Evolutionary conservation across 164 flowering plant genomes (phyloP).

Genomic region (Magnolia officinalis): DNA sequence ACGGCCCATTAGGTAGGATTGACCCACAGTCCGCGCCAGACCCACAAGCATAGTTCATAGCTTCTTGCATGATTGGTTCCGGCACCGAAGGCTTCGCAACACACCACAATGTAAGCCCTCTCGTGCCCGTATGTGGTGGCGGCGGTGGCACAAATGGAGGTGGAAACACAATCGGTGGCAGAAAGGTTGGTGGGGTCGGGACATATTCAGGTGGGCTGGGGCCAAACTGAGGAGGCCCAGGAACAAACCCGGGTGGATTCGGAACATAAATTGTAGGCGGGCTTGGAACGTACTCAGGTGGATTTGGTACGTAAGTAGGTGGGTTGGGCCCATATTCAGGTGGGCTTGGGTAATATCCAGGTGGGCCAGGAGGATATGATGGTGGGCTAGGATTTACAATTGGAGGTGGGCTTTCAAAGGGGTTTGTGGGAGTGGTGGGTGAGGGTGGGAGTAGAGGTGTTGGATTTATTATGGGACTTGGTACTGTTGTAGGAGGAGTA

Average conservation of each 20-base stretch:
- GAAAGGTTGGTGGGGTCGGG: constrained; percentile 19
- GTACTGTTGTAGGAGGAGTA: constrained; percentile 35
- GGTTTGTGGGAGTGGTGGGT: constrained; percentile 30
- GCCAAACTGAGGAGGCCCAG: constrained; percentile 29
- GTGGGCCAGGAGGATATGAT: constrained; percentile 9
- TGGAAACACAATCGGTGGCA: constrained; percentile 55
- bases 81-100: constrained; percentile 96
- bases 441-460: constrained; percentile 34
- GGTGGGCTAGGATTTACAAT: constrained; percentile 11
- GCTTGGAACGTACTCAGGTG: constrained; percentile 20
- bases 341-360: constrained; percentile 1
- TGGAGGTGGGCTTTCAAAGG: constrained; percentile 42
- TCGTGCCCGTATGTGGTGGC: constrained; percentile 37
- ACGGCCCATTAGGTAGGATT: constrained; percentile 62
- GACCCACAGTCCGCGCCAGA: constrained; percentile 81
- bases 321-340: constrained; percentile 16
- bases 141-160: constrained; percentile 76
- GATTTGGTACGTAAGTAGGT: constrained; percentile 14
- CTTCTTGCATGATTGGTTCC: constrained; percentile 80
- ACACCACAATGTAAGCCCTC: constrained; percentile 56
- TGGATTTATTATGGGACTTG: constrained; percentile 22
- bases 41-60: constrained; percentile 93
- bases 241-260: constrained; percentile 32
- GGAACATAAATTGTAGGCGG: constrained; percentile 24
- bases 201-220: constrained; percentile 39